Evolutionary conservation across 257 asterid genomes (phyloP).

Genomic region (Ligustrum vulgare): DNA sequence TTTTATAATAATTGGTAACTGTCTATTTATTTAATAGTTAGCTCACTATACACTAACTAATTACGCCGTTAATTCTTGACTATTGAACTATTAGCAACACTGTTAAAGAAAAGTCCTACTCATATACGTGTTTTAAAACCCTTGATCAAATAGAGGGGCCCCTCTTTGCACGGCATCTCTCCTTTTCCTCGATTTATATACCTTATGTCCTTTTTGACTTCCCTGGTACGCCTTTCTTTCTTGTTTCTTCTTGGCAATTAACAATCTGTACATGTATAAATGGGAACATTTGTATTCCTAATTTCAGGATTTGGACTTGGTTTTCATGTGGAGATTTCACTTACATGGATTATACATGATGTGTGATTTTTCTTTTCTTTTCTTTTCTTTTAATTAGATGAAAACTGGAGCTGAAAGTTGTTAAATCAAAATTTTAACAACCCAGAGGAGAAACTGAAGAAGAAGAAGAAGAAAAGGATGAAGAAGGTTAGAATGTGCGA

Average conservation of each 20-base stretch:
- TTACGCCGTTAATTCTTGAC: not conserved
- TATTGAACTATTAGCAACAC: too few relatives aligned
- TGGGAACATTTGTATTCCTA: not conserved
- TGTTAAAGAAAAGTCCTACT: not conserved
- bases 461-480: conserved; percentile 28
- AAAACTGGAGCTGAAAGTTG: conserved; percentile 18
- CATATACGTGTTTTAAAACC: conserved; percentile 23
- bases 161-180: conserved; percentile 37
- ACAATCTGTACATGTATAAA: not conserved
- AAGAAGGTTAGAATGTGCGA: conserved; percentile 30
- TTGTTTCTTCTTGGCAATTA: not conserved
- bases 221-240: not conserved
- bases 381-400: not conserved
- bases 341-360: not conserved
- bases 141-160: conserved; percentile 37
- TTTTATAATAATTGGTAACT: not conserved
- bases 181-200: conserved; percentile 12
- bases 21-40: not conserved
- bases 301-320: not conserved
- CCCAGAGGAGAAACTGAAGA: conserved; percentile 27
- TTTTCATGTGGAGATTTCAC: conserved; percentile 8
- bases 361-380: not conserved
- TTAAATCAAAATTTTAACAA: conserved; percentile 34
- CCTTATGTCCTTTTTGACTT: not conserved
- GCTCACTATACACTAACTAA: not conserved